These are phyloP conservation scores for Lentinula aciculospora DNA, from an alignment of 768 basidiomycete species.

Conservation along the genomic window DNA sequence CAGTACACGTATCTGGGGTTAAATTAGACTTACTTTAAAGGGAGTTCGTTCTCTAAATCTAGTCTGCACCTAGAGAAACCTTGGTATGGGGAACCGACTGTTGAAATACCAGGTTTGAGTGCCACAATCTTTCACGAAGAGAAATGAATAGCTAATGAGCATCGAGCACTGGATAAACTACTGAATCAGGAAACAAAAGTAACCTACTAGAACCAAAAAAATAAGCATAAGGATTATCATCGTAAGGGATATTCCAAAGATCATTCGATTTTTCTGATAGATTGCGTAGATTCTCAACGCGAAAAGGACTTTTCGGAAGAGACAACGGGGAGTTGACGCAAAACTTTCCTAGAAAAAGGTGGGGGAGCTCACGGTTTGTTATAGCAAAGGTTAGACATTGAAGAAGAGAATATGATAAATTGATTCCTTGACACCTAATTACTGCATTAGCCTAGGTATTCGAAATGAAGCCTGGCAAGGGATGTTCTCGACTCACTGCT, in stretches of 20 bases:
- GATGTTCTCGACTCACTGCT: background rate
- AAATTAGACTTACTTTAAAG: background rate
- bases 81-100: background rate
- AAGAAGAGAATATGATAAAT: background rate
- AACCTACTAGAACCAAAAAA: background rate
- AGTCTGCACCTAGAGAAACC: background rate
- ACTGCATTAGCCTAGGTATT: background rate
- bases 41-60: background rate
- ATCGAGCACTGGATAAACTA: too few relatives aligned
- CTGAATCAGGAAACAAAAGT: too few relatives aligned
- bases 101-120: background rate
- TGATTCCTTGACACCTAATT: background rate
- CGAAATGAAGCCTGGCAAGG: background rate
- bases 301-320: background rate
- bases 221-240: background rate
- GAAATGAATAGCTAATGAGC: background rate
- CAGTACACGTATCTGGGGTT: too few relatives aligned
- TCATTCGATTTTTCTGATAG: background rate
- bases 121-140: background rate
- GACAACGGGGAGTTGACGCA: too few relatives aligned
- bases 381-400: background rate
- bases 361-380: background rate
- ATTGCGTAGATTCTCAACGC: background rate
- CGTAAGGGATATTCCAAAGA: background rate
- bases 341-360: too few relatives aligned